These are phyloP conservation scores for Gracilaria vermiculophylla DNA, from an alignment of 23 red algal genomes.

Conservation along the genomic window DNA sequence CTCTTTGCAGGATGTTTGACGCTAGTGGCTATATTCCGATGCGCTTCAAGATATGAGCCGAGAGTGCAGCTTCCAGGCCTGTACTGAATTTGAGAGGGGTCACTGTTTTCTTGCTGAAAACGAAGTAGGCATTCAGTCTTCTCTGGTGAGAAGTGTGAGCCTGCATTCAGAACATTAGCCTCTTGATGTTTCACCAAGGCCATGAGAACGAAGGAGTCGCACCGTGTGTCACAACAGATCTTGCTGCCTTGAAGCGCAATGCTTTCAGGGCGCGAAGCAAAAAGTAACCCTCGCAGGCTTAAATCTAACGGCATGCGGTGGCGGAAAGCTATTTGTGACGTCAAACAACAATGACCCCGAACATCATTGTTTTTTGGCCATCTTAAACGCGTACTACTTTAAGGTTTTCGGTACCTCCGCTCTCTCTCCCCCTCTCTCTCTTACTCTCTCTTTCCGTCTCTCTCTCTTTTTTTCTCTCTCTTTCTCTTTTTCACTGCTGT, in stretches of 20 bases:
- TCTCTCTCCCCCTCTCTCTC: no score
- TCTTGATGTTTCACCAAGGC: neutral
- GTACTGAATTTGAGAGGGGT: neutral
- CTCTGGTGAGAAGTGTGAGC: neutral
- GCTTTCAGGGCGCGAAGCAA: neutral
- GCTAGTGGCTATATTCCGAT: neutral
- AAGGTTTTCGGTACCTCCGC: no score
- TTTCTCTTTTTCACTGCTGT: no score
- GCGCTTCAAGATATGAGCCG: neutral
- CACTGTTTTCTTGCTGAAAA: neutral
- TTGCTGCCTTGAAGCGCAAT: neutral
- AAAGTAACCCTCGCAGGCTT: neutral
- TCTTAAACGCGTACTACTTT: no score
- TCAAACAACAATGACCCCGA: no score
- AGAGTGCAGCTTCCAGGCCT: neutral
- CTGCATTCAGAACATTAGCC: neutral
- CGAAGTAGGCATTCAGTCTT: neutral
- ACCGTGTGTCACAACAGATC: slow-evolving; percentile 1
- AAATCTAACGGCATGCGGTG: neutral
- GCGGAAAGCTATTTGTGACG: no score
- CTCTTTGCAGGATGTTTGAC: slow-evolving; percentile 1
- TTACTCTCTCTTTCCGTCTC: no score
- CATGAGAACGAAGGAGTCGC: neutral
- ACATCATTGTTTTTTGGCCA: no score
- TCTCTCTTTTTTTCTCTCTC: no score